These are phyloP conservation scores for Cyberlindnera samutprakarnensis DNA, from an alignment of 805 yeast genomes.

Conservation along the genomic window DNA sequence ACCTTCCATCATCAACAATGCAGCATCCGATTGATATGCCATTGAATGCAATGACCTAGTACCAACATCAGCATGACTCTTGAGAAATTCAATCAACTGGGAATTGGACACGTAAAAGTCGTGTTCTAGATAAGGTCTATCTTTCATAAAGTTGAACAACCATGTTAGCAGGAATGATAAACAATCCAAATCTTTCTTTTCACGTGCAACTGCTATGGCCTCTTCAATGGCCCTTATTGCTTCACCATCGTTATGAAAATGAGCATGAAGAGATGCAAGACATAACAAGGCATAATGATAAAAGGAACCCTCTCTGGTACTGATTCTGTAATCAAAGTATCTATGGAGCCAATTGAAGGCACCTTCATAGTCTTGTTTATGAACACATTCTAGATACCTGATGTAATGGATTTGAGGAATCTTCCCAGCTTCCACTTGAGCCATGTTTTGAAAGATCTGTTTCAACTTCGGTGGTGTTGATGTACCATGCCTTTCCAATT, in stretches of 20 bases:
- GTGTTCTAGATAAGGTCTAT: conserved; percentile 51
- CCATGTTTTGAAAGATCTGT: conserved; percentile 36
- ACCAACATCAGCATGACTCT: conserved; percentile 23
- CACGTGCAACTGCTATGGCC: conserved; percentile 83
- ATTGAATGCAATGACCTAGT: conserved; percentile 35
- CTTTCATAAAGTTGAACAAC: conserved; percentile 63
- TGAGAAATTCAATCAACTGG: conserved; percentile 54
- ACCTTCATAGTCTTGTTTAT: conserved; percentile 49
- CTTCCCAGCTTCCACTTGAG: conserved; percentile 35
- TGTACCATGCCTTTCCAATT: conserved; percentile 45
- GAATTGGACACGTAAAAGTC: conserved; percentile 50
- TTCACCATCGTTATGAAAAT: conserved; percentile 49
- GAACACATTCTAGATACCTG: conserved; percentile 51
- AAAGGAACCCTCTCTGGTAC: conserved; percentile 51
- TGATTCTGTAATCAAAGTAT: conserved; percentile 73
- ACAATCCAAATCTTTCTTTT: conserved; percentile 67
- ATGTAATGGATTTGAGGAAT: conserved; percentile 48
- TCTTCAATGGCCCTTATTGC: conserved; percentile 79
- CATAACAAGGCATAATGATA: conserved; percentile 76
- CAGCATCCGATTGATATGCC: conserved; percentile 60
- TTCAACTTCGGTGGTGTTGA: conserved; percentile 38
- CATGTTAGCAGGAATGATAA: conserved; percentile 67
- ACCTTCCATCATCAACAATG: conserved; percentile 46
- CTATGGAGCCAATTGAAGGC: conserved; percentile 48
- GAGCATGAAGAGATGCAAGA: conserved; percentile 63